Base-by-base conservation (phyloP, 352 stramenopile species). In the Hyaloperonospora brassicae region DNA sequence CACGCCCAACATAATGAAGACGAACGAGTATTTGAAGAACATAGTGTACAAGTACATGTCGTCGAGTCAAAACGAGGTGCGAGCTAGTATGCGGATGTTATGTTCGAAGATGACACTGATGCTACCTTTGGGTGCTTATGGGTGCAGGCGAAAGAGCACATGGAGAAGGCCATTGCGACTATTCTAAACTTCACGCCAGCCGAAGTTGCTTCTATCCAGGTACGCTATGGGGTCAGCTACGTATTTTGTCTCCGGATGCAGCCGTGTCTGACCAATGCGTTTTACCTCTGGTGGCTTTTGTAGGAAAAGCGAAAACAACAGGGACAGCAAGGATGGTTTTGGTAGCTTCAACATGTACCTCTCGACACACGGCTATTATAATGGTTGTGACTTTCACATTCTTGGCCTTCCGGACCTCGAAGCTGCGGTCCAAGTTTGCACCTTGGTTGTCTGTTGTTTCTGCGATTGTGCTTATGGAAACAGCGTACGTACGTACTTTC, bases 41-140 rank as follows among this genome's bases (percentile, higher is more conserved):
- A 94, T 94, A 55, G 79, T 94, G 64, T 88, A 87, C 72, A 91
- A 92, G 69, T 94, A 94, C 76, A 92, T 94, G 84, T 85, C 71
- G 42, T 86, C 79, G n/a, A 80, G 89, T 44, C 80, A 88, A 59
- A 72, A 79, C 40, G 83, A 93, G 58, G 79, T 81, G 56, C 47
- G 57, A 57, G 30, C 8, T 30, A 9, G 43, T 5, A 13, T 31
- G 4, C 21, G 12, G 31, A 30, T n/a, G 10, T 43, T n/a, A 5
- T 42, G n/a, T 24, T 58, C 6, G 14, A 8, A 48, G 27, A 5
- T 8, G 34, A 30, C 36, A 8, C 24, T 59, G 48, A 52, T 52
- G 17, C 11, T 36, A 25, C 46, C 8, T 0, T 57, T 54, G 46
- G 14, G 21, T 52, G 46, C 41, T 46, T 55, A n/a, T 13, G 25